Evolutionary conservation across 257 asterid species (phyloP).

Genomic region (Solanum tarijense): DNA sequence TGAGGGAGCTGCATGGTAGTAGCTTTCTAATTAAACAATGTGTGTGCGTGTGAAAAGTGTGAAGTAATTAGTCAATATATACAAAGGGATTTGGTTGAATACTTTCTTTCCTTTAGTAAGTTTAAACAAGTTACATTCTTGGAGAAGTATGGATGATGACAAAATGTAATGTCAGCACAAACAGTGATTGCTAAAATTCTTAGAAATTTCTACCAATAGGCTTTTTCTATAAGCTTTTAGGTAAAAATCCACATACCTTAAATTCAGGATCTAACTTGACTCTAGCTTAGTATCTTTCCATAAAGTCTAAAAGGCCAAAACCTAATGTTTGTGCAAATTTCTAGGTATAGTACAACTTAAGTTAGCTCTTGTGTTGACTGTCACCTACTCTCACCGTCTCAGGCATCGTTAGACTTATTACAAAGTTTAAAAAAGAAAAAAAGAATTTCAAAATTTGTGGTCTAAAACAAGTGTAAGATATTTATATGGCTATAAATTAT

Average conservation of each 20-base stretch:
- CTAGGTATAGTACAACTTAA: not conserved
- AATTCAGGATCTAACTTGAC: slow-evolving; percentile 28
- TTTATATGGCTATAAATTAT: too few species aligned
- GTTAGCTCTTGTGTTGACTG: not conserved
- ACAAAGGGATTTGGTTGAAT: not conserved
- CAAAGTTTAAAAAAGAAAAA: rapidly evolving
- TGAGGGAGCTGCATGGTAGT: not conserved
- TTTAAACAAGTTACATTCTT: not conserved
- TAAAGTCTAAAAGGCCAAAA: not conserved
- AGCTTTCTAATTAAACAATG: not conserved
- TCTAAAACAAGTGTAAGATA: not conserved
- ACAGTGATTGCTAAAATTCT: not conserved
- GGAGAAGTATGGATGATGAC: not conserved
- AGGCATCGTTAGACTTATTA: not conserved
- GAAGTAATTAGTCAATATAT: not conserved
- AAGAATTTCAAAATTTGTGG: not conserved
- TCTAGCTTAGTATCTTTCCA: not conserved
- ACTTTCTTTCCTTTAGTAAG: not conserved
- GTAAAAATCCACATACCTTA: slow-evolving; percentile 6
- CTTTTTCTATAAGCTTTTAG: not conserved
- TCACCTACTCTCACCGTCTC: not conserved
- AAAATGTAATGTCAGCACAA: not conserved
- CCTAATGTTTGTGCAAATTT: not conserved
- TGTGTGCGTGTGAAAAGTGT: not conserved
- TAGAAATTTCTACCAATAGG: slow-evolving; percentile 2